Evolutionary conservation across 2,329 filamentous ascomycete species (phyloP).

Genomic region (Penicillium sp.): DNA sequence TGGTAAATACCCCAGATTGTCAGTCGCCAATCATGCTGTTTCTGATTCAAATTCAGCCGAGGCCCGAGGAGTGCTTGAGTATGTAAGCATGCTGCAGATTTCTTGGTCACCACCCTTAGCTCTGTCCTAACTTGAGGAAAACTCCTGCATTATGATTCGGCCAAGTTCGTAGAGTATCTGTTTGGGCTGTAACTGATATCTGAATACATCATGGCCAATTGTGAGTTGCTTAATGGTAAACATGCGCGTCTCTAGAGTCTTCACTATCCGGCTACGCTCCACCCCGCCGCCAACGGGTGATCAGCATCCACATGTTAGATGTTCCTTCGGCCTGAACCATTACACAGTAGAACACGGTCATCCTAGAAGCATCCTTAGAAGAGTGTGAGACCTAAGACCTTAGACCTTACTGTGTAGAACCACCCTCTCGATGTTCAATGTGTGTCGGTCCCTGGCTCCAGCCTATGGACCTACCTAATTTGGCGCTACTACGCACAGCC

Average conservation of each 20-base stretch:
- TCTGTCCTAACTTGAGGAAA: neutral
- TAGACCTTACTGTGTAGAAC: no score
- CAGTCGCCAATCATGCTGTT: slow-evolving; percentile 13
- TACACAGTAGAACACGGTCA: no score
- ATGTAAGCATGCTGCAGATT: neutral
- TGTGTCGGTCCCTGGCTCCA: no score
- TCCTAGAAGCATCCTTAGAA: no score
- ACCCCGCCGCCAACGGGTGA: neutral
- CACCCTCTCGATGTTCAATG: no score
- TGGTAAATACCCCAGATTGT: slow-evolving; percentile 14
- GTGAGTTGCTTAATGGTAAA: neutral
- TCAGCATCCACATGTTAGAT: neutral
- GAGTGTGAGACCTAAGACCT: no score
- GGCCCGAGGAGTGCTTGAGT: slow-evolving; percentile 15
- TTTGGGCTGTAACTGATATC: no score
- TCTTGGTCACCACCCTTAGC: no score
- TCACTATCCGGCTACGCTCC: neutral
- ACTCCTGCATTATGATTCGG: no score
- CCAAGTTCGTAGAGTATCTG: neutral
- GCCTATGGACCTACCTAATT: no score
- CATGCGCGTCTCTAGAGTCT: neutral
- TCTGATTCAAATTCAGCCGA: slow-evolving; percentile 19
- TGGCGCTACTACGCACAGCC: no score
- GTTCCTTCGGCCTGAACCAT: no score
- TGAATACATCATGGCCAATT: neutral